Evolutionary conservation across 2,329 filamentous ascomycete genomes (phyloP).

Genomic region (Aspergillus fumigatus): DNA sequence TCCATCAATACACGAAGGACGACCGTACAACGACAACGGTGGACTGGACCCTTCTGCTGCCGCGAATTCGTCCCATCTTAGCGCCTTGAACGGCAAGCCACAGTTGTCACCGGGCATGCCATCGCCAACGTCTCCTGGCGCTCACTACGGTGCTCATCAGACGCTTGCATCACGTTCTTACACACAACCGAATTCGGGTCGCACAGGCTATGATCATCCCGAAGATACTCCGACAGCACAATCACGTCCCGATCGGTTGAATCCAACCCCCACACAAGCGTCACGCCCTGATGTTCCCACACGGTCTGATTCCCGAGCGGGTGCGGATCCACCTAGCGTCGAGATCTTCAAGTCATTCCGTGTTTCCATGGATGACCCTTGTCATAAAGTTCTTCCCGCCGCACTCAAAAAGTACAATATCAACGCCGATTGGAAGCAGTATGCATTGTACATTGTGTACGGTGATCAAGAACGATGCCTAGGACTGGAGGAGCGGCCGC

Average conservation of each 20-base stretch:
- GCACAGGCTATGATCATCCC: conserved; percentile 35
- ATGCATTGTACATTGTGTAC: conserved; percentile 96
- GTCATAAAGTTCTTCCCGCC: conserved; percentile 92
- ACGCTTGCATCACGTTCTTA: conserved; percentile 44
- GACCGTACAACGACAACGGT: conserved; percentile 48
- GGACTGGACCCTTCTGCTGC: conserved; percentile 65
- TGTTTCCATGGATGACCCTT: conserved; percentile 96
- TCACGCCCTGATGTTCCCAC: conserved; percentile 31
- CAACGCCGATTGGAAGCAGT: conserved; percentile 94
- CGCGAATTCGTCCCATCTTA: conserved; percentile 66
- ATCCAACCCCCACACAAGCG: conserved; percentile 26
- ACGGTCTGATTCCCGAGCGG: conserved; percentile 26
- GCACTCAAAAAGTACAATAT: conserved; percentile 98
- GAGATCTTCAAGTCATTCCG: conserved; percentile 99
- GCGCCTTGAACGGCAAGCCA: conserved; percentile 60
- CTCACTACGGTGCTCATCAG: conserved; percentile 34
- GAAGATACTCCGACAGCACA: conserved; percentile 31
- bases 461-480: conserved; percentile 96
- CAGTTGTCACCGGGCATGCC: conserved; percentile 48
- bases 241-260: conserved; percentile 30
- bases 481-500: conserved; percentile 83
- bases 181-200: conserved; percentile 29
- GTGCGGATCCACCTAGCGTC: conserved; percentile 49
- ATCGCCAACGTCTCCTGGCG: conserved; percentile 42
- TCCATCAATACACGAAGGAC: conserved; percentile 59